Base-by-base conservation (phyloP, 2,329 filamentous ascomycete species). In the Fusarium aywerte region DNA sequence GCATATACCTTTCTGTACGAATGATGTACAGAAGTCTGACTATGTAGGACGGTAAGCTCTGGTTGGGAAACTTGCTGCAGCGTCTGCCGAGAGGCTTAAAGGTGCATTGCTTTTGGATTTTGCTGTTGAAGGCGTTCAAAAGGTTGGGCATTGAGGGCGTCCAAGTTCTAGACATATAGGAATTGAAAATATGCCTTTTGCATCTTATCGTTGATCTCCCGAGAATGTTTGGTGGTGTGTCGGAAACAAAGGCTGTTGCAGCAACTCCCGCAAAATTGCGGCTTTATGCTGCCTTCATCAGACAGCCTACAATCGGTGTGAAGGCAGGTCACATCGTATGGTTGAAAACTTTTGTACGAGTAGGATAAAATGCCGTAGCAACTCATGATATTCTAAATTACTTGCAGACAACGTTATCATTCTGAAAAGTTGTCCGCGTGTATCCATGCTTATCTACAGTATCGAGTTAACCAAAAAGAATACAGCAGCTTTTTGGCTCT, bases 371-470 rank as follows among this genome's bases (percentile, higher is more conserved):
- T 47, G 40, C 31, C 52, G 59, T 66, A 51, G 55, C 40, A 42
- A 56, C 38, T 47, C 43, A 36, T 68, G 36, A 51, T 13, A 44
- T 53, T 69, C 47, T 62, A 63, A 56, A 69, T 68, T 69, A 62
- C 47, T 55, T 68, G 35, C 48, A 49, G 48, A 62, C 61, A 66
- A 66, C 44, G 49, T 31, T 45, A 49, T 55, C 65, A 68, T 66
- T 68, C 65, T 68, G 65, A 66, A 54, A 51, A 51, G 65, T 39
- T 57, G 49, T 39, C 39, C 42, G 35, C 27, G 29, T 53, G 40
- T 56, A 54, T 53, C 44, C 55, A 35, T 62, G 25, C 44, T 45
- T 68, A 65, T 66, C 55, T 68, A 68, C 60, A 57, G 29, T 29
- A 39, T 43, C 51, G 27, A 7, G 48, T 39, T 65, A 44, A 39